phyloP scores from a whole-genome alignment of 176 grass and related monocot genomes.

The Triticum monococcum region DNA sequence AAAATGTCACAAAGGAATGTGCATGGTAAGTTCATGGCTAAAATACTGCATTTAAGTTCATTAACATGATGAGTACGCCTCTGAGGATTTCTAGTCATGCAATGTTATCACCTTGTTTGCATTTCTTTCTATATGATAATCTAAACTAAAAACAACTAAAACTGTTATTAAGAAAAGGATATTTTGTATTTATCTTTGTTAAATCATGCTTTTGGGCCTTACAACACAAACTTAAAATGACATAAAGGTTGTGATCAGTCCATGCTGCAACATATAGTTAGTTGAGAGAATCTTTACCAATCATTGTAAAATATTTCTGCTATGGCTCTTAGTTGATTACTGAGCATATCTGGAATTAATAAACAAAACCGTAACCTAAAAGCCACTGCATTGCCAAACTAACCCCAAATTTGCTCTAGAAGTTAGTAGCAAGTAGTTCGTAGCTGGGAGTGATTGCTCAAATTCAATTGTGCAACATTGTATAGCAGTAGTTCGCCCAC shows the following conservation, averaged over 20 bases:
- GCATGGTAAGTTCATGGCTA: background rate
- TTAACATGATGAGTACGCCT: background rate
- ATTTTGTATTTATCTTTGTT: constrained; percentile 3
- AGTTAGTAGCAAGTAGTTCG: background rate
- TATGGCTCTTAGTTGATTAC: background rate
- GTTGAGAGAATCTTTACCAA: constrained; percentile 1
- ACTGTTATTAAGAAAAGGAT: background rate
- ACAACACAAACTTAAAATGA: background rate
- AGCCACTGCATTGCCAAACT: background rate
- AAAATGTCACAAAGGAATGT: constrained; percentile 13
- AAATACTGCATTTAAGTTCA: constrained; percentile 12
- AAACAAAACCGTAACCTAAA: background rate
- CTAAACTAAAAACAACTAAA: constrained; percentile 1
- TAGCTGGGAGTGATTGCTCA: background rate
- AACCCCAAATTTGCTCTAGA: background rate
- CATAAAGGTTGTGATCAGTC: background rate
- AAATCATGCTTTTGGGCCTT: background rate
- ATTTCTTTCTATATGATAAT: constrained; percentile 3
- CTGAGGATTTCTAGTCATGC: background rate
- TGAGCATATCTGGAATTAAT: background rate
- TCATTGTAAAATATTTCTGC: background rate
- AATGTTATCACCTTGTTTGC: constrained; percentile 8
- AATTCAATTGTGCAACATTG: background rate
- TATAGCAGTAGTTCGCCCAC: background rate
- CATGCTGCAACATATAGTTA: background rate